These are phyloP conservation scores for Chaetoceros muelleri DNA, from an alignment of 108 stramenopile species.

Conservation along the genomic window DNA sequence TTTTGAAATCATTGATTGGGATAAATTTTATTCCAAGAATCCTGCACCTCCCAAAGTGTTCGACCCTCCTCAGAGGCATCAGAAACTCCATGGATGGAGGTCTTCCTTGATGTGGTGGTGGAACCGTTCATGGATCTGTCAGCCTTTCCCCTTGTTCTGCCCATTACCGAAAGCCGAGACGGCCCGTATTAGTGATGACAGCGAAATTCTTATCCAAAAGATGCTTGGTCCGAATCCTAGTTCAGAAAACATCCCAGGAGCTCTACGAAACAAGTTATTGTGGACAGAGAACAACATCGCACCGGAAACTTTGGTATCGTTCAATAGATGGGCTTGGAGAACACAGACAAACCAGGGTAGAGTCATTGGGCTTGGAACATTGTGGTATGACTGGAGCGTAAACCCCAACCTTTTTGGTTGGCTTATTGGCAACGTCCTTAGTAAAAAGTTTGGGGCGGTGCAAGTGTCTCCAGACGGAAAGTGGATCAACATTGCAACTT, in stretches of 20 bases:
- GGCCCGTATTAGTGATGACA: not conserved
- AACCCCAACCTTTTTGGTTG: not conserved
- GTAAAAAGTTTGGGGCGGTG: not conserved
- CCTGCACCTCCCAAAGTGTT: constrained; percentile 1
- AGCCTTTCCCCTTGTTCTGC: not conserved
- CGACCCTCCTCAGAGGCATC: not conserved
- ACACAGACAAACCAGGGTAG: not conserved
- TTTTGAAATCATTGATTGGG: constrained; percentile 3
- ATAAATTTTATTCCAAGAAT: not conserved
- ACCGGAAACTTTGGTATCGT: not conserved
- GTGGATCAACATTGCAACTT: not conserved
- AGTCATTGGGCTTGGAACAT: not conserved
- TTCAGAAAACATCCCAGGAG: not conserved
- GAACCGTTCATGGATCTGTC: not conserved
- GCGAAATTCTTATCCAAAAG: not conserved
- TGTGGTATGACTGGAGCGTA: not conserved
- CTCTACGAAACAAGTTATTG: not conserved
- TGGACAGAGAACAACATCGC: not conserved
- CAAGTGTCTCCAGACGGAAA: not conserved
- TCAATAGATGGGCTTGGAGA: constrained; percentile 2
- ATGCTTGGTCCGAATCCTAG: not conserved
- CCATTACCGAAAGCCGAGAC: not conserved
- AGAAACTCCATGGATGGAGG: not conserved
- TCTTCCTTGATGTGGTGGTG: not conserved
- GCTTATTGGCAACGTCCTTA: not conserved